Evolutionary conservation across 2,329 filamentous ascomycete species (phyloP), one percentile per base, ranked within the genome.

Genomic region (Monosporascus sp.): DNA sequence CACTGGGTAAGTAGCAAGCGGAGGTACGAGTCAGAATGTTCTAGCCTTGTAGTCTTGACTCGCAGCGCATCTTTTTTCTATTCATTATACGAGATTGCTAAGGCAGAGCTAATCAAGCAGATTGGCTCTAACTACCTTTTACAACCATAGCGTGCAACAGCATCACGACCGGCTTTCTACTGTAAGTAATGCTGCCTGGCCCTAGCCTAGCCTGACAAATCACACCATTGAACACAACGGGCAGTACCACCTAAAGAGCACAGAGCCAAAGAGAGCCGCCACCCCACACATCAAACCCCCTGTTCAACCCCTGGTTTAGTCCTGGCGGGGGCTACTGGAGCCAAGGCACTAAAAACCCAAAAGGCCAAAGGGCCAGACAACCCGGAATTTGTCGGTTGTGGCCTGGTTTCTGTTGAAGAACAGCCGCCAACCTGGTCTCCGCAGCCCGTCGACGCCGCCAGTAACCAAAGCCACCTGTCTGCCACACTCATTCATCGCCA

Each of bases 401-500:
- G 39, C 18, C 39, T 14, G 31, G 31, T 34, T 14, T 34, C 31
- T 14, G 31, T 34, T 5, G 8, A 31, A 34, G 31, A 14, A 34
- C 11, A 34, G 31, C 31, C 31, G 31, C 31, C 11, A 34, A 34
- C 31, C 31, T 34, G 11, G 31, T 14, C 31, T 34, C 31, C 31
- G 11, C 31, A 34, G 31, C 31, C 31, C 31, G 31, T 14, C 31
- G 31, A 34, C 31, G 11, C 9, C 31, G 31, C 31, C 31, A 11
- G 31, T 14, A 34, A 34, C 14, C 31, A 34, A 14, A 34, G 31
- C 31, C 31, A 34, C 31, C 31, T 54, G 56, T 49, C 56, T 55
- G 53, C 55, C 56, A 56, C 56, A 56, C 49, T 46, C 57, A 53
- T 50, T 51, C 52, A 52, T 54, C 55, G 53, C 55, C 53, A 61